phyloP scores from a whole-genome alignment of 345 rosid genomes.

The Acer campestre region DNA sequence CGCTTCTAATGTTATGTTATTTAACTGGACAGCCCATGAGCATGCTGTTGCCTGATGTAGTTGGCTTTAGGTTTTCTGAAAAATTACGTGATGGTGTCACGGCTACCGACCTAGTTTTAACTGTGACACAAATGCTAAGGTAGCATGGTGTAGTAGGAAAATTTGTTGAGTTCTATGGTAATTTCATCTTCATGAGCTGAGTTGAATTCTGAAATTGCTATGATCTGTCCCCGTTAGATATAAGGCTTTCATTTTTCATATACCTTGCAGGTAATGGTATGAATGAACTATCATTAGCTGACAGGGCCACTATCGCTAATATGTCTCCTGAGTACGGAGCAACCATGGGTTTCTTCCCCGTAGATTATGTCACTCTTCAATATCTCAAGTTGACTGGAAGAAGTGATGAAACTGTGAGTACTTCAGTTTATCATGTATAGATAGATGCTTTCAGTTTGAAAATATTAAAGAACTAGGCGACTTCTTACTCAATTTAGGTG shows the following conservation, averaged over 20 bases:
- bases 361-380: constrained; percentile 84
- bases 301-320: constrained; percentile 92
- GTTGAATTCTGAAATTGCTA: constrained; percentile 13
- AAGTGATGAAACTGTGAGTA: constrained; percentile 85
- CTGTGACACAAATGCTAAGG: constrained; percentile 91
- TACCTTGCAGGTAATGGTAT: constrained; percentile 73
- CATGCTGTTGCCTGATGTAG: constrained; percentile 95
- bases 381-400: constrained; percentile 93
- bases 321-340: constrained; percentile 99
- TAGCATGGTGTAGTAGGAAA: constrained; percentile 97
- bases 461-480: constrained; percentile 9
- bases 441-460: constrained; percentile 8
- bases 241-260: constrained; percentile 13
- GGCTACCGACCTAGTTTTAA: constrained; percentile 93
- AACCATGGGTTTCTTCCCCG: constrained; percentile 98
- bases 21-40: constrained; percentile 75
- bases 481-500: constrained; percentile 45
- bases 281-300: constrained; percentile 83
- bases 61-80: constrained; percentile 87
- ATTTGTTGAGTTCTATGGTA: constrained; percentile 94
- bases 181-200: constrained; percentile 22
- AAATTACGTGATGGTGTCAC: constrained; percentile 80
- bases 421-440: not conserved
- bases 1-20: constrained; percentile 1
- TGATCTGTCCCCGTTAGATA: too few species aligned